A percentile compares a stretch with the other conserved stretches of the same genome.
Evolutionary conservation across 2,329 filamentous ascomycete genomes (phyloP).

Genomic region (Botryotinia narcissicola): DNA sequence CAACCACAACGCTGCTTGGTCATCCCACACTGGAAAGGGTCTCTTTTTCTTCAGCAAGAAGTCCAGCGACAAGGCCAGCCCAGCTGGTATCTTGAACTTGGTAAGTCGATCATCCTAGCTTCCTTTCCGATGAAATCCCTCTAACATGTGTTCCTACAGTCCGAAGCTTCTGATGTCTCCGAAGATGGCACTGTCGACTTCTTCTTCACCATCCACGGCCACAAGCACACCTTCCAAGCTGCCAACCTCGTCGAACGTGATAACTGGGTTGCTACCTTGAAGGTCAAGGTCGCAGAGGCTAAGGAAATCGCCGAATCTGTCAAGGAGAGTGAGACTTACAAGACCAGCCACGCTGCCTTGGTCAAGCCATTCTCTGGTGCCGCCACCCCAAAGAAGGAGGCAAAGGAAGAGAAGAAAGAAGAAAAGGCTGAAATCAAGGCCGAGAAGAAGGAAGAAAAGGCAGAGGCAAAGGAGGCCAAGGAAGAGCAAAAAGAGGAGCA

Average conservation of each 20-base stretch:
- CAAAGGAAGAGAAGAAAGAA: slow-evolving; percentile 40
- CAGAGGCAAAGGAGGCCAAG: slow-evolving; percentile 40
- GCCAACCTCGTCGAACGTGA: slow-evolving; percentile 72
- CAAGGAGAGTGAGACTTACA: slow-evolving; percentile 81
- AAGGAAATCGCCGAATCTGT: slow-evolving; percentile 75
- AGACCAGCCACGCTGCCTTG: slow-evolving; percentile 48
- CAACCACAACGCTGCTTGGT: slow-evolving; percentile 83
- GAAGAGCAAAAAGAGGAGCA: slow-evolving; percentile 39
- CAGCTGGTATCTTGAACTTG: slow-evolving; percentile 79
- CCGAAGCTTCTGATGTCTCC: slow-evolving; percentile 59
- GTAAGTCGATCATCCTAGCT: slow-evolving; percentile 50
- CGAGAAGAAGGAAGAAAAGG: slow-evolving; percentile 41
- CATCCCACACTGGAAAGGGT: slow-evolving; percentile 90
- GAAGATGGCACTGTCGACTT: slow-evolving; percentile 83
- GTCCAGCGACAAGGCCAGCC: slow-evolving; percentile 74
- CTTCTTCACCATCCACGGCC: slow-evolving; percentile 76
- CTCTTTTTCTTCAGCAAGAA: slow-evolving; percentile 83
- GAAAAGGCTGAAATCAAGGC: slow-evolving; percentile 34
- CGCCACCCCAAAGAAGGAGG: slow-evolving; percentile 36
- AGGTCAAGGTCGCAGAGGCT: slow-evolving; percentile 79
- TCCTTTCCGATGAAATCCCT: not conserved
- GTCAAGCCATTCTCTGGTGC: slow-evolving; percentile 45
- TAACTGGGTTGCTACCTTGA: slow-evolving; percentile 84
- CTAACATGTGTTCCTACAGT: slow-evolving; percentile 44
- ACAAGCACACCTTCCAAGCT: slow-evolving; percentile 95